Conservation (phyloP, 2,329 filamentous ascomycete genomes). For the Sclerotinia trifoliorum region DNA sequence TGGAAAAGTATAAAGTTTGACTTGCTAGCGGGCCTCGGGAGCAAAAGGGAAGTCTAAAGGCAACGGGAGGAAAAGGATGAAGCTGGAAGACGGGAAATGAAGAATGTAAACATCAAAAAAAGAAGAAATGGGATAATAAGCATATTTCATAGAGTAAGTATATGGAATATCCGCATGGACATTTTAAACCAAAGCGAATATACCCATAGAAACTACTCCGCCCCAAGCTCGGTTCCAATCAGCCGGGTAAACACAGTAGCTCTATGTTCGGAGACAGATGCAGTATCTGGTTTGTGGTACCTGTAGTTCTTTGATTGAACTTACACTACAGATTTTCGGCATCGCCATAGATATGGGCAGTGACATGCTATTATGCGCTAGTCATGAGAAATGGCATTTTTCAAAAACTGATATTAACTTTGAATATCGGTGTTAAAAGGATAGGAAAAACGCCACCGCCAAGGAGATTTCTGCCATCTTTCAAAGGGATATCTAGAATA, state of each 20-base stretch:
- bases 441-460: no score
- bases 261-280: neutral
- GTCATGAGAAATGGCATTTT: neutral
- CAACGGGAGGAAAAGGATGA: neutral
- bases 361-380: neutral
- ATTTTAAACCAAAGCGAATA: no score
- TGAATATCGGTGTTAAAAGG: neutral
- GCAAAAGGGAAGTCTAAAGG: neutral
- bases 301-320: neutral
- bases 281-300: no score
- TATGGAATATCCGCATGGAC: no score
- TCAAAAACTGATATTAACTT: neutral
- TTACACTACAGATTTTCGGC: neutral
- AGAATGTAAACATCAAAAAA: neutral
- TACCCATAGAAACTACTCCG: no score
- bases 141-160: neutral
- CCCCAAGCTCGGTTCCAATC: neutral
- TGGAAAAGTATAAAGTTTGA: neutral
- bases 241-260: neutral
- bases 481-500: no score
- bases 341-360: neutral
- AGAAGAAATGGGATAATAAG: neutral
- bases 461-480: no score
- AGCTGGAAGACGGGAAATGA: neutral
- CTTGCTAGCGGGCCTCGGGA: neutral